These are phyloP conservation scores for Tetradesmus obliquus DNA, from an alignment of 139 green algal genomes.

Conservation along the genomic window DNA sequence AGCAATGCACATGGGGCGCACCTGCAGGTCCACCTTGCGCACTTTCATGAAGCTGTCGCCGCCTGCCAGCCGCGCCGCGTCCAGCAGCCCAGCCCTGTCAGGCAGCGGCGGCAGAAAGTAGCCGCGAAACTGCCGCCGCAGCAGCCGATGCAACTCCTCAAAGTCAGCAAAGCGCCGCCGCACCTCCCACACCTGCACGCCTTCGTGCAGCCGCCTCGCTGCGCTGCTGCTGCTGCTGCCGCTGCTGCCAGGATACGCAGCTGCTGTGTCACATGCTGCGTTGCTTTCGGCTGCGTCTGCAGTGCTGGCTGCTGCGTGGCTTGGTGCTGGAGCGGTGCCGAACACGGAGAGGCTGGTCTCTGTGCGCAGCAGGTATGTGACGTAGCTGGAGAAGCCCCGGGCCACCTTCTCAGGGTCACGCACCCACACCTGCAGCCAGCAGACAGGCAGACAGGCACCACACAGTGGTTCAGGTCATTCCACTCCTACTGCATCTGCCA, in stretches of 20 bases:
- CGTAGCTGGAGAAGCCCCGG: conserved; percentile 7
- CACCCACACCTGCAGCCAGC: conserved; percentile 41
- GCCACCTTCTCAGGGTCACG: conserved; percentile 35
- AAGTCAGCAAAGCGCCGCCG: conserved; percentile 87
- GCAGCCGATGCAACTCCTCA: conserved; percentile 81
- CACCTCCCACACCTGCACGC: conserved; percentile 61
- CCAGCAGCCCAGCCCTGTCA: conserved; percentile 74
- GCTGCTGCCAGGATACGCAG: not conserved
- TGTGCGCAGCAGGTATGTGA: conserved; percentile 53
- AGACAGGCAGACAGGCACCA: not conserved
- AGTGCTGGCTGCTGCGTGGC: not conserved
- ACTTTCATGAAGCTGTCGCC: conserved; percentile 64
- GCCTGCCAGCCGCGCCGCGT: not conserved
- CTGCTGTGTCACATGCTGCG: not conserved
- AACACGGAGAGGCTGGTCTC: conserved; percentile 38
- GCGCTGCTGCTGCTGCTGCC: not conserved
- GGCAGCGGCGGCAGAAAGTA: conserved; percentile 94
- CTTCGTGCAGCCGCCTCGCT: not conserved
- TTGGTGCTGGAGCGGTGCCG: not conserved
- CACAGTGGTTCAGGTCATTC: not conserved
- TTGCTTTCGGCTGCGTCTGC: not conserved
- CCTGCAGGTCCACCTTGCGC: conserved; percentile 67
- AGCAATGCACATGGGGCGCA: not conserved
- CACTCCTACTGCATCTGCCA: too few species aligned
- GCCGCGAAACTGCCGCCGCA: conserved; percentile 78